phyloP scores from a whole-genome alignment of 331 rosid genomes.

The Malus hybrid region DNA sequence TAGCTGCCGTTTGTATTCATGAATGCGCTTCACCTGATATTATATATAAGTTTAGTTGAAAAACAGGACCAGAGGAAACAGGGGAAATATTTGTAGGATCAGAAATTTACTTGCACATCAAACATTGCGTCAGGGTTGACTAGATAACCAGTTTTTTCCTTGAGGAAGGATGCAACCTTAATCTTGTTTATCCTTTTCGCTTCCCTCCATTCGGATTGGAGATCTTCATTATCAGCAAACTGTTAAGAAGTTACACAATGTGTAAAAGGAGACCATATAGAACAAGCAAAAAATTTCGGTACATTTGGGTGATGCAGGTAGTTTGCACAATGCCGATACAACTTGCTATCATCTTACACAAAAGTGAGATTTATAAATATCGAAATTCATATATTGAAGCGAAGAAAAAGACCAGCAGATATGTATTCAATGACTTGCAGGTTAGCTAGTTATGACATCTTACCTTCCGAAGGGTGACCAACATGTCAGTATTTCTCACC shows the following conservation, averaged over 20 bases:
- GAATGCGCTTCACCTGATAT: constrained; percentile 94
- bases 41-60: not conserved
- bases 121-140: constrained; percentile 90
- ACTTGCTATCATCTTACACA: too few relatives aligned
- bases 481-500: constrained; percentile 70
- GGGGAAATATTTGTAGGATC: constrained; percentile 22
- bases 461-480: constrained; percentile 73
- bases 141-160: constrained; percentile 78
- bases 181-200: constrained; percentile 74
- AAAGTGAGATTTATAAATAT: too few relatives aligned
- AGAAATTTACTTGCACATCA: constrained; percentile 69
- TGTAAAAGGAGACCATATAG: not conserved
- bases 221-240: constrained; percentile 81
- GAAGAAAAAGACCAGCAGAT: constrained; percentile 9
- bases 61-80: not conserved
- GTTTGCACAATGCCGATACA: too few relatives aligned
- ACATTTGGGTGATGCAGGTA: too few relatives aligned
- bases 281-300: not conserved
- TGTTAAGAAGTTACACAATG: constrained; percentile 11
- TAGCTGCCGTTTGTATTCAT: constrained; percentile 90
- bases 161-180: constrained; percentile 66
- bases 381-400: too few relatives aligned
- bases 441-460: not conserved
- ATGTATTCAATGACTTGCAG: constrained; percentile 3
- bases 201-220: constrained; percentile 78